Percentiles rank a stretch among this genome's conserved stretches.
These are phyloP conservation scores for Phytophthora pinifolia DNA, from an alignment of 352 stramenopile genomes.

Conservation along the genomic window DNA sequence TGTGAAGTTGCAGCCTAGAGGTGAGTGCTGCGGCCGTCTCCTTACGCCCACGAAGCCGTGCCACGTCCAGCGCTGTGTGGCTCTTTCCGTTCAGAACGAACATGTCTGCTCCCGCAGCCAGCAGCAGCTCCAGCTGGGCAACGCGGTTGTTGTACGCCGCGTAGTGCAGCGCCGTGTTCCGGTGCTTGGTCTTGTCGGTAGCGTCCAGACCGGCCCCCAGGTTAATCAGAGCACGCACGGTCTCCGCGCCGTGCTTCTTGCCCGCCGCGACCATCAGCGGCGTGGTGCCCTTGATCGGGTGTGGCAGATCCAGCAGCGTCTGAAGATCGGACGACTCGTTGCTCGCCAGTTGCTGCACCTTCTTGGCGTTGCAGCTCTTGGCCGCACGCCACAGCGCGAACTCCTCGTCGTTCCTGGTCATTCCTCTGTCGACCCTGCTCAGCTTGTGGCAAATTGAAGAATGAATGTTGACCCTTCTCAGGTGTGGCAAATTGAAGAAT, in stretches of 20 bases:
- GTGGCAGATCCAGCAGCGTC: conserved; percentile 36
- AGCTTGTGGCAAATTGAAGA: conserved; percentile 20
- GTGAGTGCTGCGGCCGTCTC: conserved; percentile 48
- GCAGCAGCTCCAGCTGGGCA: conserved; percentile 51
- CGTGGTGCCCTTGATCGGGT: conserved; percentile 56
- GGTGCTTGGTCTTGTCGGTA: conserved; percentile 37
- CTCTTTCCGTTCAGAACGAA: conserved; percentile 58
- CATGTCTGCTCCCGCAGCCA: conserved; percentile 42
- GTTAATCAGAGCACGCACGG: conserved; percentile 56
- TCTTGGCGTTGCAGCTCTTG: conserved; percentile 32
- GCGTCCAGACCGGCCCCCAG: conserved; percentile 51
- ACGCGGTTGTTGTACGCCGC: conserved; percentile 58
- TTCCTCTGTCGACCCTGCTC: background rate
- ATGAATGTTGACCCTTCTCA: no score
- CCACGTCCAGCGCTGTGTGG: conserved; percentile 62
- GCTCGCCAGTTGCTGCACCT: conserved; percentile 29
- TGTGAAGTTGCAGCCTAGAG: conserved; percentile 46
- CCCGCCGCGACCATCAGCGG: conserved; percentile 72
- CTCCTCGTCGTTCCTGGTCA: conserved; percentile 22
- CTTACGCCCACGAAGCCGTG: conserved; percentile 45
- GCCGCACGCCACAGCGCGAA: conserved; percentile 30
- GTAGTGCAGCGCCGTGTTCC: conserved; percentile 70
- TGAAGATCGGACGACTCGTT: conserved; percentile 21
- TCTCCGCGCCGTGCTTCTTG: conserved; percentile 43
- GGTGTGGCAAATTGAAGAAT: no score